Evolutionary conservation across 2,329 filamentous ascomycete genomes (phyloP).

Genomic region (Colletotrichum costaricense): DNA sequence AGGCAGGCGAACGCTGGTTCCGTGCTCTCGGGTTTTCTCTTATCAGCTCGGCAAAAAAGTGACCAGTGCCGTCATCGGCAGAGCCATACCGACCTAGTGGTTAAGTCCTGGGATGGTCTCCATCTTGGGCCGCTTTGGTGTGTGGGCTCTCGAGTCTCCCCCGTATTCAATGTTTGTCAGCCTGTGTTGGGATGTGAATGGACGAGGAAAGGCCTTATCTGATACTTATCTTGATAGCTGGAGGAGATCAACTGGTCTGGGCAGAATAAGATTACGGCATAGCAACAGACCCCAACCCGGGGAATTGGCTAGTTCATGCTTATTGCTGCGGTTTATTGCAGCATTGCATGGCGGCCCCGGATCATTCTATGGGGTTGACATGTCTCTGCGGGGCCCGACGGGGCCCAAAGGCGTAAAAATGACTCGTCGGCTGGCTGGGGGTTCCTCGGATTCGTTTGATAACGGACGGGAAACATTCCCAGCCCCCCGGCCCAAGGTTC

Average conservation of each 20-base stretch:
- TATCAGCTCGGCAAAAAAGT: conserved; percentile 17
- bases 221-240: conserved; percentile 12
- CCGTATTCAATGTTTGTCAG: neutral
- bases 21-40: conserved; percentile 8
- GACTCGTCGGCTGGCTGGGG: conserved; percentile 15
- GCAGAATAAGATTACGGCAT: conserved; percentile 7
- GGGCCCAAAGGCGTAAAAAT: conserved; percentile 15
- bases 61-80: conserved; percentile 1
- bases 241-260: neutral
- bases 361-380: conserved; percentile 22
- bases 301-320: conserved; percentile 10
- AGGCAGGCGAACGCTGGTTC: neutral
- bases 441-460: conserved; percentile 12
- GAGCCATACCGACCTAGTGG: neutral
- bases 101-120: neutral
- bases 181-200: too few relatives aligned
- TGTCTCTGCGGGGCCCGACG: conserved; percentile 11
- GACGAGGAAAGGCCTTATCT: conserved; percentile 9
- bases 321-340: conserved; percentile 3
- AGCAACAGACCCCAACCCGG: neutral
- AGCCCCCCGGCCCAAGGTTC: conserved; percentile 19
- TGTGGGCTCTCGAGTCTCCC: too few relatives aligned
- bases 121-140: too few relatives aligned
- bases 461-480: conserved; percentile 25
- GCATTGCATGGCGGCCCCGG: conserved; percentile 4